phyloP scores from a whole-genome alignment of 768 basidiomycete genomes.

The Infundibulicybe gibba region DNA sequence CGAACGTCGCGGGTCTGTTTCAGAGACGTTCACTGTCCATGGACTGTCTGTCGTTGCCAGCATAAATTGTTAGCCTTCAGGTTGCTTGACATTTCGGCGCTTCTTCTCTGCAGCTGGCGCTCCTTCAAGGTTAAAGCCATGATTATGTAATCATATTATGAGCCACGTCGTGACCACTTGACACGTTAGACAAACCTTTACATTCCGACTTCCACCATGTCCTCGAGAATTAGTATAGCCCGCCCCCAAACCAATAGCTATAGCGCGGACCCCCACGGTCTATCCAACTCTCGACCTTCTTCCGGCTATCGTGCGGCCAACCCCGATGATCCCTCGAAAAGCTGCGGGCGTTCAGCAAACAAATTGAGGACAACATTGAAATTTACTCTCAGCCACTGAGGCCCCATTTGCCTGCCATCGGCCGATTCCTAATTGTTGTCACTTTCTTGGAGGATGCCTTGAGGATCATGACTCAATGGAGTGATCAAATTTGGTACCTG shows the following conservation, averaged over 20 bases:
- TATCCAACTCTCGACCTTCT: slow-evolving; percentile 68
- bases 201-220: slow-evolving; percentile 48
- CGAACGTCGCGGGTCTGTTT: no score
- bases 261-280: slow-evolving; percentile 75
- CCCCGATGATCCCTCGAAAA: slow-evolving; percentile 82
- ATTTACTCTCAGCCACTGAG: slow-evolving; percentile 90
- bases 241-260: slow-evolving; percentile 62
- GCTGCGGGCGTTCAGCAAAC: slow-evolving; percentile 62
- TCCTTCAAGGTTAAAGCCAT: no score
- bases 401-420: slow-evolving; percentile 92
- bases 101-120: neutral
- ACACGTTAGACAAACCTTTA: slow-evolving; percentile 31
- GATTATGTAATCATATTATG: no score
- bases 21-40: no score
- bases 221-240: slow-evolving; percentile 79
- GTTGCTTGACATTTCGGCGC: no score
- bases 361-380: slow-evolving; percentile 90
- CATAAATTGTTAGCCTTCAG: no score
- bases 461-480: slow-evolving; percentile 91
- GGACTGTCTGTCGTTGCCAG: no score
- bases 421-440: slow-evolving; percentile 95
- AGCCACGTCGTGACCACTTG: slow-evolving; percentile 46
- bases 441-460: slow-evolving; percentile 98
- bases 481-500: slow-evolving; percentile 97
- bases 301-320: slow-evolving; percentile 76